These are phyloP conservation scores for Plasmodium cynomolgi DNA, from an alignment of 169 alveolate species.

Conservation along the genomic window DNA sequence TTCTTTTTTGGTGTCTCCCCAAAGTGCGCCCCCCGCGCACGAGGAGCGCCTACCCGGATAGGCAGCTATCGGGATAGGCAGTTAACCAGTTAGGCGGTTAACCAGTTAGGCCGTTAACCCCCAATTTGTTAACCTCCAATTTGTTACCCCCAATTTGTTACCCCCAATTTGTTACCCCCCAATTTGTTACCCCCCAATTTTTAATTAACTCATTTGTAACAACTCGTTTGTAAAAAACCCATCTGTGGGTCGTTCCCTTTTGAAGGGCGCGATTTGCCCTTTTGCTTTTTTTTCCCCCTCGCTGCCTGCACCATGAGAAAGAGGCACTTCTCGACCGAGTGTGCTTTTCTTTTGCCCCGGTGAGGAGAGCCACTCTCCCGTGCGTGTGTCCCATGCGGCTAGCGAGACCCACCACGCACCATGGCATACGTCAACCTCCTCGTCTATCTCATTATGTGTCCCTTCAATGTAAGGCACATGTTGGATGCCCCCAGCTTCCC, in stretches of 20 bases:
- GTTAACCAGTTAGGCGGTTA: background rate
- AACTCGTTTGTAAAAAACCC: background rate
- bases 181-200: too few species aligned
- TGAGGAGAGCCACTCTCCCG: background rate
- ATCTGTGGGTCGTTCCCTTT: background rate
- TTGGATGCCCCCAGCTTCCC: conserved; percentile 12
- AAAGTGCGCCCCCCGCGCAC: background rate
- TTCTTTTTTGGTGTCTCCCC: background rate
- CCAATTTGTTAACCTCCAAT: background rate
- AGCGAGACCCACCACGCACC: background rate
- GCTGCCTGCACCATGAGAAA: background rate
- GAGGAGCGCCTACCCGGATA: background rate
- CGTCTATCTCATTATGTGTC: conserved; percentile 37
- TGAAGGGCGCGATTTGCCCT: background rate
- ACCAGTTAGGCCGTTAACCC: background rate
- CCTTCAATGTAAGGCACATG: conserved; percentile 30
- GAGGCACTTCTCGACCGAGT: background rate
- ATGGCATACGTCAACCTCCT: conserved; percentile 21
- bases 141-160: too few species aligned
- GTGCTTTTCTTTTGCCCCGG: background rate
- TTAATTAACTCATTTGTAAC: background rate
- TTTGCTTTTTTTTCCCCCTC: background rate
- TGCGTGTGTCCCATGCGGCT: background rate
- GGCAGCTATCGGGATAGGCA: background rate
- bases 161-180: too few species aligned